A percentile compares a stretch with the other conserved stretches of the same genome.
Evolutionary conservation across 257 asterid genomes (phyloP).

Genomic region (Rubia yunnanensis): DNA sequence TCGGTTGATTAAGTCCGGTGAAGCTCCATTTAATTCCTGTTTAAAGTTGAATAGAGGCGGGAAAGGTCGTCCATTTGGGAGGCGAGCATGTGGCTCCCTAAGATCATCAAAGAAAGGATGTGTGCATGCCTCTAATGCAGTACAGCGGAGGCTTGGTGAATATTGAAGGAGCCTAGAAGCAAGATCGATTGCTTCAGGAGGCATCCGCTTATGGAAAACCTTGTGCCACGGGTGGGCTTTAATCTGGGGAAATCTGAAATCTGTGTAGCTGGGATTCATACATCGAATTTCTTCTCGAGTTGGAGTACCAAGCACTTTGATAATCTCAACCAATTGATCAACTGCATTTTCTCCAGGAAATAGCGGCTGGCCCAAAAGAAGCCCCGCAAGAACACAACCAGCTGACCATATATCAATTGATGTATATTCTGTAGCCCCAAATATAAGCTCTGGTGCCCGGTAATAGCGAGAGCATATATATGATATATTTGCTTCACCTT

Average conservation of each 20-base stretch:
- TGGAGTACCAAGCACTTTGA: slow-evolving; percentile 95
- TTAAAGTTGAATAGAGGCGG: too few relatives aligned
- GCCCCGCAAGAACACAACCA: slow-evolving; percentile 91
- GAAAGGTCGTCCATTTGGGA: slow-evolving; percentile 65
- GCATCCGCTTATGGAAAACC: slow-evolving; percentile 90
- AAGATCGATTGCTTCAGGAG: slow-evolving; percentile 92
- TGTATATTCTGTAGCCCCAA: slow-evolving; percentile 82
- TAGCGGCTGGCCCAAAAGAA: slow-evolving; percentile 83
- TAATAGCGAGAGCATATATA: slow-evolving; percentile 93
- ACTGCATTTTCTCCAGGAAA: slow-evolving; percentile 96
- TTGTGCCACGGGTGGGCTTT: too few relatives aligned
- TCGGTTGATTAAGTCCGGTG: slow-evolving; percentile 57
- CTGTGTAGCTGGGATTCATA: slow-evolving; percentile 83
- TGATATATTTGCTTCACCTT: too few relatives aligned
- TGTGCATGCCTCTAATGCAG: slow-evolving; percentile 88
- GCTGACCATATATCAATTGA: slow-evolving; percentile 92
- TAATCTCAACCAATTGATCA: slow-evolving; percentile 88
- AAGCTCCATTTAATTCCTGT: slow-evolving; percentile 66
- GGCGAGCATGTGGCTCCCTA: slow-evolving; percentile 67
- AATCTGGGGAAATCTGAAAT: slow-evolving; percentile 83
- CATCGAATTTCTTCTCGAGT: slow-evolving; percentile 90
- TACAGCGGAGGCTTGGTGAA: slow-evolving; percentile 89
- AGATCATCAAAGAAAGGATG: slow-evolving; percentile 89
- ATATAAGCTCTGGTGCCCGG: slow-evolving; percentile 88
- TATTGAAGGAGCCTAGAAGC: slow-evolving; percentile 83